Evolutionary conservation across 129 eudicot species (phyloP), one percentile per base, ranked within the genome.

Genomic region (Artemisia annua): DNA sequence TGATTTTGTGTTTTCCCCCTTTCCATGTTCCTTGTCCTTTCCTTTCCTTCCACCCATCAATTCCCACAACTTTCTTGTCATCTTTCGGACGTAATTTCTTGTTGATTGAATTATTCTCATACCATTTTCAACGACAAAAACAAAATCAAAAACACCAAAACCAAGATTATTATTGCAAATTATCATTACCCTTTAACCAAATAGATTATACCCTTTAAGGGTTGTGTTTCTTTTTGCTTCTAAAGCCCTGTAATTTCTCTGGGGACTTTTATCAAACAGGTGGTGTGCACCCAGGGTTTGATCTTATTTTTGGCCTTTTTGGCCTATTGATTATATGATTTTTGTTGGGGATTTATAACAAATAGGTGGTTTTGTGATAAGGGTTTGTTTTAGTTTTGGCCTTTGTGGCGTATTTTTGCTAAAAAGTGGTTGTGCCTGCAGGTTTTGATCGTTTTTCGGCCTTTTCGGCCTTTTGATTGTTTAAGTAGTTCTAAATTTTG

Each of bases 351-450:
- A 18, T 5, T 56, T n/a, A 5, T 56, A 20, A 56, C 22, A 56
- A 56, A 56, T 11, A 59, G 65, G 65, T 59, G 35, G 65, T 59
- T 51, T 12, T 59, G 43, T 35, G 32, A 20, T 5, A 9, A 5
- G 26, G 24, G 35, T 59, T 59, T 59, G 65, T 5, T 59, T 22
- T 20, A 7, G 35, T 59, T 59, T 59, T 22, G 62, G 24, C 22
- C 30, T 50, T 13, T 50, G 49, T 75, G 26, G 52, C 62, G 63
- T 49, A 58, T 56, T 80, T 82, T 85, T 75, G 48, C 63, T 85
- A 53, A 74, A 84, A 87, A 44, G 76, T 83, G 82, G 79, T 75
- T n/a, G 78, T 90, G 85, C 86, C 49, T 75, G 60, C 75, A 49
- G 22, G 28, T 15, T 56, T 80, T 46, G 54, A 11, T 64, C 52